phyloP scores from a whole-genome alignment of 2,329 filamentous ascomycete genomes.

The Monascus ruber region DNA sequence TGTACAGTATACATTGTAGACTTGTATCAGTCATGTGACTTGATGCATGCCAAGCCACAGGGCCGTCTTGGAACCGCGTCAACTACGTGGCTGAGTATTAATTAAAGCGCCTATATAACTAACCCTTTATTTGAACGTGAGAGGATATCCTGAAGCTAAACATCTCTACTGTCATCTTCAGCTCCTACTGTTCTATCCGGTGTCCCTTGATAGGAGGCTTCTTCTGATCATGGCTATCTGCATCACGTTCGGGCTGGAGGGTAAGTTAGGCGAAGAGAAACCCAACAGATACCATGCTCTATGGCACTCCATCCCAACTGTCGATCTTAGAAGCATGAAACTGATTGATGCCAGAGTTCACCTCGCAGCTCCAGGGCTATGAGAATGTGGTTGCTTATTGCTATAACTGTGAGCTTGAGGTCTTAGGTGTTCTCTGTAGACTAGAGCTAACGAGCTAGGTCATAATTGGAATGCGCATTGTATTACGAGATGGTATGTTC shows the following conservation, averaged over 20 bases:
- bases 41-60: conserved; percentile 21
- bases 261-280: conserved; percentile 12
- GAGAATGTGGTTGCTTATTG: conserved; percentile 36
- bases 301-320: neutral
- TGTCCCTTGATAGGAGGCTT: no score
- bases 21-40: no score
- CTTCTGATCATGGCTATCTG: conserved; percentile 27
- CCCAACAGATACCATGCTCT: neutral
- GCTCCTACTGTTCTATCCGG: no score
- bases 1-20: no score
- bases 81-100: neutral
- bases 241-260: conserved; percentile 33
- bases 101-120: neutral
- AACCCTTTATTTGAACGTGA: neutral
- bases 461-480: conserved; percentile 36
- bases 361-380: conserved; percentile 33
- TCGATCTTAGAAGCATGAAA: conserved; percentile 2
- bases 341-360: conserved; percentile 24
- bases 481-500: conserved; percentile 30
- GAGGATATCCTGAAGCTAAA: no score
- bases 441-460: conserved; percentile 10
- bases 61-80: conserved; percentile 16
- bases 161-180: no score
- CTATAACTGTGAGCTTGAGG: conserved; percentile 29
- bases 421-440: neutral